A percentile compares a stretch with the other conserved stretches of the same genome.
Evolutionary conservation across 1,139 yeast species (phyloP).

Genomic region (Meyerozyma sp.): DNA sequence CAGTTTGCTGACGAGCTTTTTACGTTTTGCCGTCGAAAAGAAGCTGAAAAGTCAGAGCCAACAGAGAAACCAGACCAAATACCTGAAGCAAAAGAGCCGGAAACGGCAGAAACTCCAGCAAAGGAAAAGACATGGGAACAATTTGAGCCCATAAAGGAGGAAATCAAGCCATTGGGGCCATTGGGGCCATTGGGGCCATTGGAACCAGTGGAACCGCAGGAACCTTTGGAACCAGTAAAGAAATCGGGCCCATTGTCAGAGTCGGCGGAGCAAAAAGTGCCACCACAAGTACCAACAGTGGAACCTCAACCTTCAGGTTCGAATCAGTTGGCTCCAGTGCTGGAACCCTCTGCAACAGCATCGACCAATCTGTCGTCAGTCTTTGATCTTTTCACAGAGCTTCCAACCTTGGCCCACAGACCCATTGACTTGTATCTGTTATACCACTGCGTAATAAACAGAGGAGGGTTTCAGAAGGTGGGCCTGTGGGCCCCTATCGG

Average conservation of each 20-base stretch:
- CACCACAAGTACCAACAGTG: no score
- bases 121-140: no score
- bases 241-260: no score
- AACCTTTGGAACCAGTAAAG: no score
- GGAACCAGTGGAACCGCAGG: no score
- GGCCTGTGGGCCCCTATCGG: conserved; percentile 67
- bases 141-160: no score
- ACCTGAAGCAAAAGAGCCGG: conserved; percentile 11
- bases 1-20: conserved; percentile 26
- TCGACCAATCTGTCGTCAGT: conserved; percentile 26
- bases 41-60: neutral
- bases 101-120: no score
- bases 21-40: conserved; percentile 17
- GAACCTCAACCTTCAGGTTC: no score
- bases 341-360: neutral
- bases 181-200: no score
- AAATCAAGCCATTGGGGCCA: no score
- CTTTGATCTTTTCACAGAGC: conserved; percentile 38
- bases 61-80: conserved; percentile 17
- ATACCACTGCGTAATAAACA: conserved; percentile 43
- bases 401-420: conserved; percentile 41
- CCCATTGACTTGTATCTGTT: conserved; percentile 51
- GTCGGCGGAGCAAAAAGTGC: no score
- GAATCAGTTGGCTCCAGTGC: neutral
- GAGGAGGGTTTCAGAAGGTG: conserved; percentile 55